Base-by-base conservation (phyloP, 2,329 filamentous ascomycete species). In the Cucurbitaria berberidis region DNA sequence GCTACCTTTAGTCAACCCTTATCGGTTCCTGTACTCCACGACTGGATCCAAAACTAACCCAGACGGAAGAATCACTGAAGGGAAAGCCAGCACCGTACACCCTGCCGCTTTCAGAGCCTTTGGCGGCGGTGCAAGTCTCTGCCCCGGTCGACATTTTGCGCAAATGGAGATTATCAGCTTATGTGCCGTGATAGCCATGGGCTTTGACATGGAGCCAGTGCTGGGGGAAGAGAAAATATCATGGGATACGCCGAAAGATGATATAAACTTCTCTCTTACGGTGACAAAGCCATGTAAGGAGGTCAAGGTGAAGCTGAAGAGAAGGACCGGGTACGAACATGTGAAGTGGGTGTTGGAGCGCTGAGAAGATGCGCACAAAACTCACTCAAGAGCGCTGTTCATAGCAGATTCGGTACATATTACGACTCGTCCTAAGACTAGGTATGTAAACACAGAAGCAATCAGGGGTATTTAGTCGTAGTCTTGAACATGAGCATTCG, bases 71-170 rank as follows among this genome's bases (percentile, higher is more conserved):
- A 52, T 61, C 10, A 36, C 57, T 9, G 54, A 53, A 16, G 39
- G 39, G 5, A 65, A 62, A 18, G 42, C 46, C 10, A 63, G 63
- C 18, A 53, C 58, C 13, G 50, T 63, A 0, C 68, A 71, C 34
- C 63, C 69, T 1, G 68, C 63, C 0, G 68, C 73, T 0, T 74
- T 71, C 43, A 51, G 70, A 11, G 58, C 35, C 1, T 76, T 75
- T 49, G 72, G 73, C 3, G 73, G 73, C 3, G 73, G 73, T 11
- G 45, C 45, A 5, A 63, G 60, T 9, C 46, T 74, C 1, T 76
- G 74, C 57, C 74, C 74, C 3, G 74, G 73, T 1, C 58, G 72
- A 3, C 69, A 75, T 45, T 75, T 76, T 48, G 72, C 73, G 2
- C 63, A 60, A 21, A 67, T 59, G 30, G 72, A 76, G 51, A 64